Conservation (phyloP, 495 filamentous ascomycete genomes). For the Mycothermus thermophilus region DNA sequence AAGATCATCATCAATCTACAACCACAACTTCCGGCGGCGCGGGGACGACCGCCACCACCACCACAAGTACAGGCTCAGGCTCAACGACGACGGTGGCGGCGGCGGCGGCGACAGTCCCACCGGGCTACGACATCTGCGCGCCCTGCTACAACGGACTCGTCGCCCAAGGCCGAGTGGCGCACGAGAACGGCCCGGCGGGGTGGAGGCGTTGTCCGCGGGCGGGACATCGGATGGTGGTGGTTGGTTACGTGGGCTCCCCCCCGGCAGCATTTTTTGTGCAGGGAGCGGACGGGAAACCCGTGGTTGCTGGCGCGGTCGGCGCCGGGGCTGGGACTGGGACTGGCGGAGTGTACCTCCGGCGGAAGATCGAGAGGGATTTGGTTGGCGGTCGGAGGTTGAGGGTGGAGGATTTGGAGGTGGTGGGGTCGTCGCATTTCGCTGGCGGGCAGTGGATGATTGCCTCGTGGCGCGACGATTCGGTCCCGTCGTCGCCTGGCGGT, state of each 20-base stretch:
- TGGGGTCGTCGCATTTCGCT: too few relatives aligned
- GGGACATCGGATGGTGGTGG: conserved; percentile 76
- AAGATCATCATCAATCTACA: not conserved
- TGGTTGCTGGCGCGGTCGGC: conserved; percentile 6
- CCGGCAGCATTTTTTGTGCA: too few relatives aligned
- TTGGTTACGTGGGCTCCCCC: too few relatives aligned
- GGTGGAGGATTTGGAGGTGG: not conserved
- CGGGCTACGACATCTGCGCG: conserved; percentile 70
- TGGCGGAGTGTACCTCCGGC: conserved; percentile 42
- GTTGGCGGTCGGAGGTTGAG: conserved; percentile 48
- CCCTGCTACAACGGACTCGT: conserved; percentile 60
- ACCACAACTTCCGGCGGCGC: not conserved
- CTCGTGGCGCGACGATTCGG: too few relatives aligned
- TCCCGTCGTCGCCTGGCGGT: too few relatives aligned
- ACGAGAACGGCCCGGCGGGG: conserved; percentile 60
- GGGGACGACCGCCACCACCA: too few relatives aligned
- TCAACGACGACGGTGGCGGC: too few relatives aligned
- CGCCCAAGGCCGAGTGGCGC: conserved; percentile 43
- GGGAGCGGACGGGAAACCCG: conserved; percentile 30
- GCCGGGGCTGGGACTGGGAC: conserved; percentile 47
- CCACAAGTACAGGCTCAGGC: too few relatives aligned
- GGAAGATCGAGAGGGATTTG: conserved; percentile 37
- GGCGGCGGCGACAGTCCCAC: too few relatives aligned
- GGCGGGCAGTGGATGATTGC: too few relatives aligned
- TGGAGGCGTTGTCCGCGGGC: conserved; percentile 60